These are phyloP conservation scores for Apiospora kogelbergensis DNA, from an alignment of 2,329 filamentous ascomycete genomes.

Conservation along the genomic window DNA sequence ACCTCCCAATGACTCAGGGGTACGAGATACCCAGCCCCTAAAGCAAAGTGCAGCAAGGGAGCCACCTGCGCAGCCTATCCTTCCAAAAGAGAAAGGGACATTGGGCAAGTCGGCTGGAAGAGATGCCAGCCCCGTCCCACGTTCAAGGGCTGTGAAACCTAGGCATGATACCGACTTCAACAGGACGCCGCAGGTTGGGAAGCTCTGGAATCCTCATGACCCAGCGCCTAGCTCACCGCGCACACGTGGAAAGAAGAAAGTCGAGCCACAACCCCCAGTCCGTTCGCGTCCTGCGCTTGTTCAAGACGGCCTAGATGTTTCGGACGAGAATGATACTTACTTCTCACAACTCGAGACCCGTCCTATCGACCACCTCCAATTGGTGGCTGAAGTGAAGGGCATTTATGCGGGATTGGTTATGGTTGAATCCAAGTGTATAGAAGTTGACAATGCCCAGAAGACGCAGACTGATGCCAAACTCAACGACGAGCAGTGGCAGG, in stretches of 20 bases:
- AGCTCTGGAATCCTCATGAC: neutral
- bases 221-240: neutral
- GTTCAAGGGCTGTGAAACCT: conserved; percentile 4
- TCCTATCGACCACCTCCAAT: conserved; percentile 73
- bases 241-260: neutral
- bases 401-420: conserved; percentile 83
- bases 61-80: neutral
- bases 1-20: neutral
- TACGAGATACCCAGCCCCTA: neutral
- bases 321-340: neutral
- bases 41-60: neutral
- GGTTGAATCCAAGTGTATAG: conserved; percentile 85
- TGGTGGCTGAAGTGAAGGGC: conserved; percentile 77
- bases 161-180: neutral
- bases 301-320: neutral
- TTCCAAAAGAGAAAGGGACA: neutral
- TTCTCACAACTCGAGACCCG: conserved; percentile 36
- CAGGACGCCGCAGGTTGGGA: neutral
- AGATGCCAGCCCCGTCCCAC: neutral
- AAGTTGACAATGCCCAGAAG: conserved; percentile 68
- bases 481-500: conserved; percentile 76
- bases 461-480: conserved; percentile 43
- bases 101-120: neutral
- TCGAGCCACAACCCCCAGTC: neutral
- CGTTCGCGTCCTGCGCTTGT: neutral